Evolutionary conservation across 2,329 filamentous ascomycete genomes (phyloP), one percentile per base, ranked within the genome.

Genomic region (Diaporthe ilicicola): DNA sequence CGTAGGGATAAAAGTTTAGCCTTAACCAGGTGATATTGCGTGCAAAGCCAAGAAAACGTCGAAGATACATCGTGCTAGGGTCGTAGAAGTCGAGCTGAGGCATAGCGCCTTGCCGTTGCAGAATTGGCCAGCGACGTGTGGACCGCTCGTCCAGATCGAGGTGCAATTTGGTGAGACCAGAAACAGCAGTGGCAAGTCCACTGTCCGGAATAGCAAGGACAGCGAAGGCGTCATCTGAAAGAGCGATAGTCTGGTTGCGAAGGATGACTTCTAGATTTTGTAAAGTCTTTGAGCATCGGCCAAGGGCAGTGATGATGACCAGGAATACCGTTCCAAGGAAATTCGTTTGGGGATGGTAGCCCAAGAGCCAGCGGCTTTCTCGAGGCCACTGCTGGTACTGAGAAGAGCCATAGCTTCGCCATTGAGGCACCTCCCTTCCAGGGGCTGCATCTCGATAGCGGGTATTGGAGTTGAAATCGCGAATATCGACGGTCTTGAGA

Each of bases 371-470:
- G 0, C 42, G 10, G 3, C 77, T 37, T 1, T 51, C 37, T 24
- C 24, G 34, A 13, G 50, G 50, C 65, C 62, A 65, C 51, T 44
- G 24, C 19, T 54, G 42, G n/a, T 69, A 62, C 12, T 29, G 27
- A 2, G 6, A 82, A 79, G 0, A 82, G 84, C 62, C 84, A 77
- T 19, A 71, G 66, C 13, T 73, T 44, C 12, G 83, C 79, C 0
- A 84, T 86, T 0, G 76, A 76, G 22, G 81, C 78, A 2, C 9
- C 5, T 19, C 17, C 1, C 22, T 29, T 3, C 53, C 89, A 88
- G 74, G 90, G 91, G 76, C 88, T 89, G 9, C 77, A 59, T 92
- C 90, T 3, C 90, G 85, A 15, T 75, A 76, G 5, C 89, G 86
- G 12, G 78, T 83, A 0, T 5, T 27, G 0, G 86, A 86, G 75